These are phyloP conservation scores for Gynandropsis gynandra DNA, from an alignment of 345 rosid species.

Conservation along the genomic window DNA sequence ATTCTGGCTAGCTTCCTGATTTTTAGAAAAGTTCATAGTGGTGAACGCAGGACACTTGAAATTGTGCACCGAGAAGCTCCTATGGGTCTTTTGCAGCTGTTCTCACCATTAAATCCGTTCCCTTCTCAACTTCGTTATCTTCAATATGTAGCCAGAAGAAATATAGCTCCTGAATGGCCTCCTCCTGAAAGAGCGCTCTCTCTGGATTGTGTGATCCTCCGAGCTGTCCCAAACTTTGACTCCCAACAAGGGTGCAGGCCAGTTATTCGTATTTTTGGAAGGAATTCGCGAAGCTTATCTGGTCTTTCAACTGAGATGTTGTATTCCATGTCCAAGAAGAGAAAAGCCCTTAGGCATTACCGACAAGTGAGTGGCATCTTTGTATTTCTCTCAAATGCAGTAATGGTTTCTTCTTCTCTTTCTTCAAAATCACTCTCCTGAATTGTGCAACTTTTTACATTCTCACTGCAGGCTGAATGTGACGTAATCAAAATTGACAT, in stretches of 20 bases:
- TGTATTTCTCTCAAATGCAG: constrained; percentile 4
- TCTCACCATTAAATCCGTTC: constrained; percentile 58
- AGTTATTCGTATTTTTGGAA: constrained; percentile 54
- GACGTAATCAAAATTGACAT: constrained; percentile 53
- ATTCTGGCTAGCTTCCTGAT: constrained; percentile 75
- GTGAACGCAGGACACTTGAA: constrained; percentile 82
- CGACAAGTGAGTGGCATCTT: constrained; percentile 48
- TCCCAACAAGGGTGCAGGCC: constrained; percentile 67
- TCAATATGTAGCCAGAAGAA: constrained; percentile 77
- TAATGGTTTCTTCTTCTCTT: neutral
- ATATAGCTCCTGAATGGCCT: constrained; percentile 66
- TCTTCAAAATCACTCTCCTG: constrained; percentile 10
- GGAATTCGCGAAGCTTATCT: constrained; percentile 45
- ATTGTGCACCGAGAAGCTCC: constrained; percentile 87
- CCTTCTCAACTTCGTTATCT: constrained; percentile 83
- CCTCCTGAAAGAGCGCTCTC: constrained; percentile 66
- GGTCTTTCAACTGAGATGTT: constrained; percentile 73
- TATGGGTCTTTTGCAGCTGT: constrained; percentile 54
- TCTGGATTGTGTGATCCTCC: constrained; percentile 63
- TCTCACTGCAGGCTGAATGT: constrained; percentile 55
- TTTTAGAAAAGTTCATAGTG: constrained; percentile 52
- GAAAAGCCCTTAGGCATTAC: constrained; percentile 64
- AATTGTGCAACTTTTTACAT: constrained; percentile 16
- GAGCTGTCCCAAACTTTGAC: constrained; percentile 48
- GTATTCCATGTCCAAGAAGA: constrained; percentile 58